phyloP scores from a whole-genome alignment of 257 asterid species.

The Thymus quinquecostatus region DNA sequence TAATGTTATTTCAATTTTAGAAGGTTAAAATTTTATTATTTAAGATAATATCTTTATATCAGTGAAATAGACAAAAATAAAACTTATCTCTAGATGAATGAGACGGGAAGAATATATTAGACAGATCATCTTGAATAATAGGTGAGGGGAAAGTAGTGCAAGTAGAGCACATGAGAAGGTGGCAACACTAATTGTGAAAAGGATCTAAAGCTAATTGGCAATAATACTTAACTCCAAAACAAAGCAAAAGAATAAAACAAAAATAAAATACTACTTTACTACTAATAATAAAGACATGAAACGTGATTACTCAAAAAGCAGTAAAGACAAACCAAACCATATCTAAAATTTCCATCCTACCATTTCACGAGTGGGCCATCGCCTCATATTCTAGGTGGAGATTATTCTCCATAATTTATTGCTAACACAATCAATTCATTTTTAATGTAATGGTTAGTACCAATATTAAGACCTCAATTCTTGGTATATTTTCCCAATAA shows the following conservation, averaged over 20 bases:
- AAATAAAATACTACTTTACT: not conserved
- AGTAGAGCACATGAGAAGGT: constrained; percentile 18
- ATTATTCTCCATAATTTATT: not conserved
- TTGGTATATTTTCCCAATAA: too few relatives aligned
- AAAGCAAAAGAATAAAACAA: not conserved
- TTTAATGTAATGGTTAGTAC: too few relatives aligned
- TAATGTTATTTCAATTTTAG: too few relatives aligned
- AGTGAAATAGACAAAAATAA: too few relatives aligned
- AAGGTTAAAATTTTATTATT: too few relatives aligned
- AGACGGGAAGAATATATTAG: too few relatives aligned
- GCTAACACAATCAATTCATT: too few relatives aligned
- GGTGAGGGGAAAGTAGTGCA: too few relatives aligned
- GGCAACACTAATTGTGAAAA: constrained; percentile 32
- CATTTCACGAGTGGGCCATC: not conserved
- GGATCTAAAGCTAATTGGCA: constrained; percentile 10
- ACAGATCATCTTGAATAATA: too few relatives aligned
- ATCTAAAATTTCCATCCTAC: not conserved
- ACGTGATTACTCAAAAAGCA: constrained; percentile 2
- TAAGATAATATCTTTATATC: too few relatives aligned
- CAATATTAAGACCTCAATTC: too few relatives aligned
- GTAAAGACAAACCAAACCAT: not conserved
- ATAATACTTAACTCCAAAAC: constrained; percentile 14
- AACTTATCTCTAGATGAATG: too few relatives aligned
- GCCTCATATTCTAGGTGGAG: not conserved
- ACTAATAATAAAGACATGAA: not conserved